A percentile compares a stretch with the other conserved stretches of the same genome.
These are phyloP conservation scores for Ilyonectria mors-panacis DNA, from an alignment of 2,329 filamentous ascomycete genomes.

Conservation along the genomic window DNA sequence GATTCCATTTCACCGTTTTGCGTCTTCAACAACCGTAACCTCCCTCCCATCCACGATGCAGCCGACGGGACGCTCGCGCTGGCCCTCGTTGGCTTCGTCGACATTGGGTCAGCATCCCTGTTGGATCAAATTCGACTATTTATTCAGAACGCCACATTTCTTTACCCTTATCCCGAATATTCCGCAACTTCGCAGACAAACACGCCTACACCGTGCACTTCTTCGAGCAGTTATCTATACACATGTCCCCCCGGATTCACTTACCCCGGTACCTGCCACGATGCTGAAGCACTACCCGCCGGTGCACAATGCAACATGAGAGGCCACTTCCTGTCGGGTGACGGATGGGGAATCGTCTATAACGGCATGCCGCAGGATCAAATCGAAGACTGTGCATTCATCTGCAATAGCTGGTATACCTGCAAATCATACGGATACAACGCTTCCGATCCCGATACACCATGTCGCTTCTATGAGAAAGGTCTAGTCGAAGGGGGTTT, in stretches of 20 bases:
- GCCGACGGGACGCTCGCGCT: neutral
- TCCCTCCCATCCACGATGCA: neutral
- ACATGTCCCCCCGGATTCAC: neutral
- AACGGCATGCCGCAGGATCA: constrained; percentile 7
- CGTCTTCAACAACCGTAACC: no score
- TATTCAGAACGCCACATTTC: neutral
- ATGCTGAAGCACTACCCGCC: neutral
- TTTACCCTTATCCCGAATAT: no score
- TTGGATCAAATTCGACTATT: neutral
- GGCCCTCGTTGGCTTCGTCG: neutral
- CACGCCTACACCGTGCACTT: neutral
- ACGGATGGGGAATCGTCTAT: neutral
- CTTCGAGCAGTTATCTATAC: neutral
- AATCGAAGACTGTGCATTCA: constrained; percentile 1
- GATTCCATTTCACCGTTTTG: no score
- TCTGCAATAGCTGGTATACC: neutral
- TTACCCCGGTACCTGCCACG: neutral
- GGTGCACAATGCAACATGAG: neutral
- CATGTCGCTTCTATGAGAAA: constrained; percentile 8
- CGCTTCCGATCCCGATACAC: neutral
- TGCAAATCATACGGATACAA: constrained; percentile 4
- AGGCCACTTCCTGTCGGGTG: neutral
- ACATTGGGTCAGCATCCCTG: neutral
- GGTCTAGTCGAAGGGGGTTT: neutral
- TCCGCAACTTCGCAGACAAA: neutral